Evolutionary conservation across 2,329 filamentous ascomycete species (phyloP).

Genomic region (Ploettnerulaceae sp.): DNA sequence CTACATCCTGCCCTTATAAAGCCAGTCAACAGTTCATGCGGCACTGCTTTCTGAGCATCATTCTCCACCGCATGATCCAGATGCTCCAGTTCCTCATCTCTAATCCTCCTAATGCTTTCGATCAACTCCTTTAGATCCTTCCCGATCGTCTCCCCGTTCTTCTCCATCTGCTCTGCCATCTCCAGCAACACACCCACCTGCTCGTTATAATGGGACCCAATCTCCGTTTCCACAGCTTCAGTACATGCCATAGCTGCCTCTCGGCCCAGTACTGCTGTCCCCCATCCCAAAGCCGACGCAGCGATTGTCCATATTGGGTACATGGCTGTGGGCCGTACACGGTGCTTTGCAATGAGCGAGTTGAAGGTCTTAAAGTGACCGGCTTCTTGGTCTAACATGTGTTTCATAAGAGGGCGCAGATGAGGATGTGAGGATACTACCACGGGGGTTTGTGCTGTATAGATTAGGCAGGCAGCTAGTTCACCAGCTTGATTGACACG

Average conservation of each 20-base stretch:
- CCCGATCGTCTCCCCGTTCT: slow-evolving; percentile 72
- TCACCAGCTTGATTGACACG: slow-evolving; percentile 97
- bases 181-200: slow-evolving; percentile 79
- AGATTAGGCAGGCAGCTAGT: slow-evolving; percentile 93
- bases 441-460: slow-evolving; percentile 81
- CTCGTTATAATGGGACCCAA: slow-evolving; percentile 90
- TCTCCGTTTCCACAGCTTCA: slow-evolving; percentile 97
- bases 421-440: slow-evolving; percentile 77
- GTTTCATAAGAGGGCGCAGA: slow-evolving; percentile 83
- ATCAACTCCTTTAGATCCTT: slow-evolving; percentile 72
- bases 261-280: slow-evolving; percentile 79
- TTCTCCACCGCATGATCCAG: slow-evolving; percentile 91
- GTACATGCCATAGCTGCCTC: slow-evolving; percentile 99
- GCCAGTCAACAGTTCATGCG: slow-evolving; percentile 83
- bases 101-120: slow-evolving; percentile 69
- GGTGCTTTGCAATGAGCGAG: slow-evolving; percentile 73
- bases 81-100: slow-evolving; percentile 96
- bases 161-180: slow-evolving; percentile 74
- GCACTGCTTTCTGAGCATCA: slow-evolving; percentile 83
- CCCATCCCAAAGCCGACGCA: slow-evolving; percentile 80
- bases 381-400: slow-evolving; percentile 97
- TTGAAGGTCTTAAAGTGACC: slow-evolving; percentile 87
- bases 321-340: slow-evolving; percentile 85
- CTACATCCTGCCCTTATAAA: slow-evolving; percentile 86
- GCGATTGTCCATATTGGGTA: slow-evolving; percentile 84